Percentiles rank a stretch among this genome's conserved stretches.
phyloP scores from a whole-genome alignment of 768 basidiomycete species.

The Filobasidium floriforme region DNA sequence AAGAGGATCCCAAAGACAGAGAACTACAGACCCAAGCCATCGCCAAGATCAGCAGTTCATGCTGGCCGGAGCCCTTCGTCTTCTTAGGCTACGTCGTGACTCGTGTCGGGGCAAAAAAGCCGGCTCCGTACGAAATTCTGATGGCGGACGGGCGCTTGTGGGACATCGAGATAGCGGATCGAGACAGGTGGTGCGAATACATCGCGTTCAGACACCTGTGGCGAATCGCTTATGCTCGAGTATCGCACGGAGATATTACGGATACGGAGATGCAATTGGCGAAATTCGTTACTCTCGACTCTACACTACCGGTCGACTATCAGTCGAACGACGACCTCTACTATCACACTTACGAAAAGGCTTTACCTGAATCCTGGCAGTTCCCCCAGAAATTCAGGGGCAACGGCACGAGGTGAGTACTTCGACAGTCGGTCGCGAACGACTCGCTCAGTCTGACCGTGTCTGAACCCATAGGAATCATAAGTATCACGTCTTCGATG shows the following conservation, averaged over 20 bases:
- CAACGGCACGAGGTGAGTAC: constrained; percentile 31
- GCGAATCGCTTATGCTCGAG: constrained; percentile 57
- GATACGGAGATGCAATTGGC: constrained; percentile 75
- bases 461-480: constrained; percentile 18
- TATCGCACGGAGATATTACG: constrained; percentile 74
- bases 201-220: constrained; percentile 38
- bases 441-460: neutral
- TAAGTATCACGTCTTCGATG: constrained; percentile 36
- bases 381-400: constrained; percentile 39
- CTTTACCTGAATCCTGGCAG: constrained; percentile 51
- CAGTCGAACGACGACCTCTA: constrained; percentile 61
- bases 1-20: constrained; percentile 81
- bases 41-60: constrained; percentile 65
- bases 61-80: constrained; percentile 60
- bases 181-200: constrained; percentile 20
- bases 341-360: constrained; percentile 59
- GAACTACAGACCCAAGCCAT: constrained; percentile 75
- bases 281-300: constrained; percentile 67
- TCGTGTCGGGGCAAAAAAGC: constrained; percentile 32
- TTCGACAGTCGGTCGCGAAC: neutral
- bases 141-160: constrained; percentile 22
- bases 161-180: constrained; percentile 17
- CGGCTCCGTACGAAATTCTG: constrained; percentile 44
- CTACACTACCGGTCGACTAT: constrained; percentile 54
- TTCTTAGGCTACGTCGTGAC: constrained; percentile 45